Evolutionary conservation across 345 rosid species (phyloP).

Genomic region (Rhodamnia argentea): DNA sequence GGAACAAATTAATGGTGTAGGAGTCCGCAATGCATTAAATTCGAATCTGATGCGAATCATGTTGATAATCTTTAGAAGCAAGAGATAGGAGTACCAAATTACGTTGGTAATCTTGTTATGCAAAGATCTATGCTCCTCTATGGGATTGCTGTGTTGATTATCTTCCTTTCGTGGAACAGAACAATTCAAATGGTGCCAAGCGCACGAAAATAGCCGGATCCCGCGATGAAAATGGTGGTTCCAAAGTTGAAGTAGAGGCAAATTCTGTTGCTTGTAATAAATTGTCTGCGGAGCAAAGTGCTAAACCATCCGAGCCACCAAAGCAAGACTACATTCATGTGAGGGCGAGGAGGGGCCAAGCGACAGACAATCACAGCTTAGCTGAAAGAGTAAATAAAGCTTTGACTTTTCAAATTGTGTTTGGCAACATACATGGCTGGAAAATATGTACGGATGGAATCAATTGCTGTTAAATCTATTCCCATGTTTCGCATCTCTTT

Average conservation of each 20-base stretch:
- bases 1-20: background rate
- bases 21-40: background rate
- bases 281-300: constrained; percentile 28
- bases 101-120: background rate
- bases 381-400: constrained; percentile 78
- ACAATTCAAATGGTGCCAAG: constrained; percentile 44
- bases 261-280: constrained; percentile 54
- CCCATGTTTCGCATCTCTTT: background rate
- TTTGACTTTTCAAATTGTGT: background rate
- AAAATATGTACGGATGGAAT: background rate
- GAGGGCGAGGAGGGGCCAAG: constrained; percentile 97
- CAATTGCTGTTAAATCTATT: background rate
- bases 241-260: constrained; percentile 54
- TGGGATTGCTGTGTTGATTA: background rate
- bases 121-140: background rate
- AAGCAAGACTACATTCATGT: constrained; percentile 94
- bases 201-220: constrained; percentile 32
- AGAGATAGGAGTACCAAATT: background rate
- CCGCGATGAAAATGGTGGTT: constrained; percentile 36
- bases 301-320: constrained; percentile 58
- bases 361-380: constrained; percentile 96
- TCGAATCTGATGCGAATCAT: background rate
- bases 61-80: background rate
- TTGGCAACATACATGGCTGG: background rate
- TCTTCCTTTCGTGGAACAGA: constrained; percentile 14